Conservation (phyloP, 805 yeast species). For the Clavispora fructus region DNA sequence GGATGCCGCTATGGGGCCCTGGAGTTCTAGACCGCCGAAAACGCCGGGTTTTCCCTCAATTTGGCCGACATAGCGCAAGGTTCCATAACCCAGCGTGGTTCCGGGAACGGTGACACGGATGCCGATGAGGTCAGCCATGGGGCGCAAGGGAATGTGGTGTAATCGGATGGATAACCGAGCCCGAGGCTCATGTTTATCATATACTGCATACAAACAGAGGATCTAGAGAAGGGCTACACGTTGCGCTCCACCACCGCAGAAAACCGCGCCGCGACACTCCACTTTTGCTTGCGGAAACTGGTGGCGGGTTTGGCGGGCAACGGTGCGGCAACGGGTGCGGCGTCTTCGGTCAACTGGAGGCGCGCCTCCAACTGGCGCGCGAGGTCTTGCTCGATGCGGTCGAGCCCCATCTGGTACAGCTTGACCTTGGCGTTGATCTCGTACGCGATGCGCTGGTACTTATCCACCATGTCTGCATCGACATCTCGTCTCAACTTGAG, state of each 20-base stretch:
- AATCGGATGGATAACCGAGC: neutral
- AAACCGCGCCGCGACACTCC: neutral
- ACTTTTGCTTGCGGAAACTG: neutral
- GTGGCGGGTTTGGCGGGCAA: neutral
- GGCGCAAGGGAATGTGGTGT: neutral
- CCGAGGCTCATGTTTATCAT: neutral
- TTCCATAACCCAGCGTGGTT: constrained; percentile 54
- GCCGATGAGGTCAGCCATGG: constrained; percentile 30
- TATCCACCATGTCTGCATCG: constrained; percentile 16
- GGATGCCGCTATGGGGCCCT: constrained; percentile 51
- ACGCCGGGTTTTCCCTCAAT: constrained; percentile 67
- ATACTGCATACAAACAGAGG: neutral
- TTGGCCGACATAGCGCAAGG: constrained; percentile 64
- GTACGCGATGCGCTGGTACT: constrained; percentile 25
- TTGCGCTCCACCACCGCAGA: neutral
- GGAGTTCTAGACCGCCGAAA: constrained; percentile 83
- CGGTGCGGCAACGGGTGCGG: neutral
- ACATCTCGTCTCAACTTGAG: constrained; percentile 23
- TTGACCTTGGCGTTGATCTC: constrained; percentile 21
- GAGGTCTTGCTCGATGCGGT: neutral
- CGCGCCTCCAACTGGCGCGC: neutral
- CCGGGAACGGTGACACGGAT: constrained; percentile 53
- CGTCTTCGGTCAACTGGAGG: neutral
- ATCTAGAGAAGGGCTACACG: neutral
- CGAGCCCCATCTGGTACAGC: neutral